These are phyloP conservation scores for Leucosporidium creatinivorum DNA, from an alignment of 768 basidiomycete genomes.

Conservation along the genomic window DNA sequence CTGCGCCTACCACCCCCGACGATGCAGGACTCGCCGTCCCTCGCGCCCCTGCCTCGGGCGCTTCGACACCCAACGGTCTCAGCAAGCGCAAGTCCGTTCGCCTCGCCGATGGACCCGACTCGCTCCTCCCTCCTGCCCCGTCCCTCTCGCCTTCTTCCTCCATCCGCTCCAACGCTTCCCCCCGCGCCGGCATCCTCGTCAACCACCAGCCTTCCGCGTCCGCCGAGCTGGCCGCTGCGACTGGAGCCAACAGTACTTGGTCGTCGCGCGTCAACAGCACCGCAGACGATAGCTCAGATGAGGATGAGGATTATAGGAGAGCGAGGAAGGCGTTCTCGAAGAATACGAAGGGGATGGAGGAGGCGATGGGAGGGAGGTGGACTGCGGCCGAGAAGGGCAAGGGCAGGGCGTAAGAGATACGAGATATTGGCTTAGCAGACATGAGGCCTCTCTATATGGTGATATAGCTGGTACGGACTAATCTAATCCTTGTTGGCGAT, in stretches of 20 bases:
- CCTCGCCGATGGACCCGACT: constrained; percentile 15
- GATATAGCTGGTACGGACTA: too few species aligned
- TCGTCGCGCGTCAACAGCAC: constrained; percentile 7
- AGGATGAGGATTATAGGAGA: constrained; percentile 10
- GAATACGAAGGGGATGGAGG: constrained; percentile 13
- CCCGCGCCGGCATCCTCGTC: constrained; percentile 18
- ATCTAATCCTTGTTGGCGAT: too few species aligned
- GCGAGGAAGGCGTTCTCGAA: constrained; percentile 22
- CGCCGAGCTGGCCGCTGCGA: background rate
- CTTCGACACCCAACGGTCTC: background rate
- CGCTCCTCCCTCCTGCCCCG: background rate
- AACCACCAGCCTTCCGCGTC: constrained; percentile 4
- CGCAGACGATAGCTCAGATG: constrained; percentile 9
- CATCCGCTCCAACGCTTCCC: constrained; percentile 12
- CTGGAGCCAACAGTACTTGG: constrained; percentile 1
- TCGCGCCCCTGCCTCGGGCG: background rate
- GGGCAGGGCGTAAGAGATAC: constrained; percentile 1
- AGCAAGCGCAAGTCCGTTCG: constrained; percentile 30
- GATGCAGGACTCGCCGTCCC: background rate
- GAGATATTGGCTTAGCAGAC: background rate
- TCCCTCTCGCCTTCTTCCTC: constrained; percentile 16
- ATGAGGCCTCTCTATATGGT: too few species aligned
- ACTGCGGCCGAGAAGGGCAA: constrained; percentile 21
- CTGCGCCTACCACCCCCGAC: background rate
- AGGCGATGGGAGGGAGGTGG: constrained; percentile 1